These are phyloP conservation scores for Sporothrix variecibatus DNA, from an alignment of 2,329 filamentous ascomycete genomes.

Conservation along the genomic window DNA sequence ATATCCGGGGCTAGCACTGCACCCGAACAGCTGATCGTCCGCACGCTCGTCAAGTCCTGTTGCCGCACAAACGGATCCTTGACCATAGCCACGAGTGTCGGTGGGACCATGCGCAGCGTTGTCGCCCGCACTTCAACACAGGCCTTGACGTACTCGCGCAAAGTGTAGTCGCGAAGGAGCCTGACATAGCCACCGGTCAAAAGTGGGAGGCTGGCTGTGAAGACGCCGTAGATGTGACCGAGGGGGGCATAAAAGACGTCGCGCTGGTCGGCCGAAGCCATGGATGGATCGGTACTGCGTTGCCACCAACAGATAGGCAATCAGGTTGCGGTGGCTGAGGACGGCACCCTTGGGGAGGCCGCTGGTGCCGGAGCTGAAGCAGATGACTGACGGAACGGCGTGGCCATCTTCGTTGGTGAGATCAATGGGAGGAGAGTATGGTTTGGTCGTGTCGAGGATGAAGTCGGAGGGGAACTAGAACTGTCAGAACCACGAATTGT, in stretches of 20 bases:
- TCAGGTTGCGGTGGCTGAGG: slow-evolving; percentile 19
- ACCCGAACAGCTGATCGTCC: not conserved
- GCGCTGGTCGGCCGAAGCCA: not conserved
- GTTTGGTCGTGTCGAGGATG: not conserved
- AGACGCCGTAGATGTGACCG: slow-evolving; percentile 18
- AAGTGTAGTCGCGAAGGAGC: slow-evolving; percentile 6
- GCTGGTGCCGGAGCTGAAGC: slow-evolving; percentile 20
- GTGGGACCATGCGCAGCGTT: slow-evolving; percentile 10
- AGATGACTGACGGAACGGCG: slow-evolving; percentile 3
- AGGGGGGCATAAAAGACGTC: slow-evolving; percentile 22
- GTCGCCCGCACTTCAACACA: not conserved
- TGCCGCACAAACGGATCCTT: slow-evolving; percentile 3
- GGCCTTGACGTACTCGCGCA: not conserved
- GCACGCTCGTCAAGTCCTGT: slow-evolving; percentile 4
- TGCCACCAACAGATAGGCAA: not conserved
- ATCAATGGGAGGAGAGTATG: not conserved
- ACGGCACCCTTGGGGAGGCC: slow-evolving; percentile 20
- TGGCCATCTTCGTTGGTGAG: not conserved
- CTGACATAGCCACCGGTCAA: slow-evolving; percentile 14
- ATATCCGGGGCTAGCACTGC: slow-evolving; percentile 14
- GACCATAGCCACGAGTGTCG: slow-evolving; percentile 19
- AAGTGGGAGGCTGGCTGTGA: not conserved
- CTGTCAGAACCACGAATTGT: too few species aligned
- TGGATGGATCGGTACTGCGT: slow-evolving; percentile 2
- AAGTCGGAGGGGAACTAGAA: slow-evolving; percentile 14